Base-by-base conservation (phyloP, 108 stramenopile species). In the Discostella stelligeroides region DNA sequence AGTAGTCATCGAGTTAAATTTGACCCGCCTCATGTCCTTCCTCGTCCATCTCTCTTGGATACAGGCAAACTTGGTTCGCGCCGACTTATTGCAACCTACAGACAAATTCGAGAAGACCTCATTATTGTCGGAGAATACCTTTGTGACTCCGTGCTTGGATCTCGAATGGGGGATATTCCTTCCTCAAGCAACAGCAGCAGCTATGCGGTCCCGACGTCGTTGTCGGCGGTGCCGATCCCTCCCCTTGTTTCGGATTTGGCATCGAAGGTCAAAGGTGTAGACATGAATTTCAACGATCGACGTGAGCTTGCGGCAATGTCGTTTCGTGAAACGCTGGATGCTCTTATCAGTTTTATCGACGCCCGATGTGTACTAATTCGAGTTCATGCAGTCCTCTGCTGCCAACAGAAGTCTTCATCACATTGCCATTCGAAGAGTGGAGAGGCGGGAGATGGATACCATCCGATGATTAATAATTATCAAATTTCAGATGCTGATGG, bases 91-190 rank as follows among this genome's bases (percentile, higher is more conserved):
- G 37, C 63, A 41, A 78, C 70, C 25, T 78, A 78, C 41, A 69
- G 68, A 0, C 76, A 70, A 54, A 63, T 70, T 25, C 76, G 76
- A 0, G 49, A 60, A 0, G 69, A 78, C 24, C 38, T 78, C 4
- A 38, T 78, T 0, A 66, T 78, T 45, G 76, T 78, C 7, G 76
- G 76, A 0, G 76, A 78, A 28, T 78, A 78, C 61, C 58, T 78
- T 7, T 70, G 68, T 11, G 76, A 78, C 47, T 69, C 76, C 25
- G 63, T 78, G 1, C 38, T 78, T 41, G 76, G 76, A 55, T 30
- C 58, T 40, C 38, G 42, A 48, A 57, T 39, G 20, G 70, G 53
- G 9, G 62, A 28, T 40, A 50, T 38, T 45, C n/a, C n/a, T 5
- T 38, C 18, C n/a, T n/a, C n/a, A n/a, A n/a, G n/a, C n/a, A n/a